Conservation (phyloP, 2,329 filamentous ascomycete species). For the Colletotrichum orbiculare region DNA sequence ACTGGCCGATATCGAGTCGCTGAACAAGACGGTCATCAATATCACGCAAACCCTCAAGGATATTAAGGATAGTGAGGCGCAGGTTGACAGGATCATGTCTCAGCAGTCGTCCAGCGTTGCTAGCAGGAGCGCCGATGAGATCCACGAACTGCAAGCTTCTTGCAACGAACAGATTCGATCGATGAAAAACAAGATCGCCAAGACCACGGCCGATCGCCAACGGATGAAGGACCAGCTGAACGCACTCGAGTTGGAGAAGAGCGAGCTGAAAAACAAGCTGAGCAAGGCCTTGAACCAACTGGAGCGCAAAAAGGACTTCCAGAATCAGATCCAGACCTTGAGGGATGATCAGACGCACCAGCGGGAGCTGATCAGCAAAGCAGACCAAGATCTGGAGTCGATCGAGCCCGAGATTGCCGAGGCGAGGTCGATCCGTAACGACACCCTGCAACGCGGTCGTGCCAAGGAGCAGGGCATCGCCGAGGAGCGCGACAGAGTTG, state of each 20-base stretch:
- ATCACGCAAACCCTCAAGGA: slow-evolving; percentile 81
- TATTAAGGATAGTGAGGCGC: slow-evolving; percentile 74
- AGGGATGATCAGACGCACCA: slow-evolving; percentile 76
- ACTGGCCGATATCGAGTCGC: slow-evolving; percentile 78
- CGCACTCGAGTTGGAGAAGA: slow-evolving; percentile 79
- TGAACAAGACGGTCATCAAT: slow-evolving; percentile 79
- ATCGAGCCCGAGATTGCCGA: slow-evolving; percentile 81
- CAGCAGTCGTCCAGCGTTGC: slow-evolving; percentile 78
- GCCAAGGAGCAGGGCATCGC: slow-evolving; percentile 78
- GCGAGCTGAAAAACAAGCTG: slow-evolving; percentile 79
- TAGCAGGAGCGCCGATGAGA: slow-evolving; percentile 81
- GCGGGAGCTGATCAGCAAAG: slow-evolving; percentile 74
- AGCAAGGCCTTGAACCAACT: slow-evolving; percentile 77
- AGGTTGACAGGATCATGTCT: slow-evolving; percentile 79
- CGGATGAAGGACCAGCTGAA: slow-evolving; percentile 75
- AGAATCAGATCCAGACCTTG: slow-evolving; percentile 77
- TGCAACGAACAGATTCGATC: slow-evolving; percentile 75
- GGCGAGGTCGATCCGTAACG: slow-evolving; percentile 80
- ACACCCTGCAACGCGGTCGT: slow-evolving; percentile 77
- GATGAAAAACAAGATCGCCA: slow-evolving; percentile 72
- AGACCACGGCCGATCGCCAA: slow-evolving; percentile 77
- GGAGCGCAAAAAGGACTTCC: slow-evolving; percentile 81
- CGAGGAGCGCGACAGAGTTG: slow-evolving; percentile 76
- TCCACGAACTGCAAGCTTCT: slow-evolving; percentile 79
- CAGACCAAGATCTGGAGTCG: slow-evolving; percentile 78